Evolutionary conservation across 495 filamentous ascomycete species (phyloP).

Genomic region (Amorphotheca resinae): DNA sequence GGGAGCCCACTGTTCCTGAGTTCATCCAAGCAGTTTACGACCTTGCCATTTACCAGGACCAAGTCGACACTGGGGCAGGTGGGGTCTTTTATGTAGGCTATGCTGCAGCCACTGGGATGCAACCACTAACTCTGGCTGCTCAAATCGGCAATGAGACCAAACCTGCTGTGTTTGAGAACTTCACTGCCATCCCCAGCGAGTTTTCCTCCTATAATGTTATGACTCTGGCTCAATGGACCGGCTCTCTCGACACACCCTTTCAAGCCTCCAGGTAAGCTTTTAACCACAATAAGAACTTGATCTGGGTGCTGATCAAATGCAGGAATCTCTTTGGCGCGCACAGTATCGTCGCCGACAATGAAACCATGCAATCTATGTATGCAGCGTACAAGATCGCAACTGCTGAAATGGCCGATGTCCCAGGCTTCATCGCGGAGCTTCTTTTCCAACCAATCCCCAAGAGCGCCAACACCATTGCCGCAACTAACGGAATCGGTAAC

Average conservation of each 20-base stretch:
- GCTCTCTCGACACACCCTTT: conserved; percentile 1
- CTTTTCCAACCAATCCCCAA: neutral
- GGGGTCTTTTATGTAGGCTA: neutral
- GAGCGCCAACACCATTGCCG: neutral
- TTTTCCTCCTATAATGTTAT: neutral
- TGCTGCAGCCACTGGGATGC: neutral
- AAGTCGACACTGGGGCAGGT: neutral
- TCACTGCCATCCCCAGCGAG: neutral
- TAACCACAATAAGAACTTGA: neutral
- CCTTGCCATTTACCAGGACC: neutral
- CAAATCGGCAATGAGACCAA: neutral
- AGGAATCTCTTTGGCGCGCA: conserved; percentile 1
- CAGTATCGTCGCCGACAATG: neutral
- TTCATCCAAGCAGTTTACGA: neutral
- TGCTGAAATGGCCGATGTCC: neutral
- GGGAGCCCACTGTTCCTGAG: neutral
- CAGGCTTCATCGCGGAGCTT: neutral
- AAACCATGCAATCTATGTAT: neutral
- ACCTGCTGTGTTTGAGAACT: neutral
- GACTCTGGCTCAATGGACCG: neutral
- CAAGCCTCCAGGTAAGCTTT: conserved; percentile 1
- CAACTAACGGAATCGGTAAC: conserved; percentile 6
- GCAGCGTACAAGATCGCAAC: neutral
- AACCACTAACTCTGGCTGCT: neutral
- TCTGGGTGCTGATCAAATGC: neutral